A percentile compares a stretch with the other conserved stretches of the same genome.
Conservation (phyloP, 1,284 basidiomycete genomes). For the Ustilago hordei region DNA sequence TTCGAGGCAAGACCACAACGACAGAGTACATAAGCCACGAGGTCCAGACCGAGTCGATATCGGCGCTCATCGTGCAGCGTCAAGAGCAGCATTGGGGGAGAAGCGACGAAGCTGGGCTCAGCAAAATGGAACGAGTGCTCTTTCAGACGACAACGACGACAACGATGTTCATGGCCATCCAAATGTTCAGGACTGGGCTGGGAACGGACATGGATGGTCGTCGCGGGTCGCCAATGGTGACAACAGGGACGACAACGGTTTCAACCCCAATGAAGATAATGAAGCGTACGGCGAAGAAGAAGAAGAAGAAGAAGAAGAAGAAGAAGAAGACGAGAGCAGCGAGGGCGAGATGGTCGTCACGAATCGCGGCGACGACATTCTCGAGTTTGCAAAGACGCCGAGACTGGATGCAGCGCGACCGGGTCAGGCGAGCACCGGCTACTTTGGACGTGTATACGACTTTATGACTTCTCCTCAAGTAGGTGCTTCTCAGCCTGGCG, state of each 20-base stretch:
- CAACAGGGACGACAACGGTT: neutral
- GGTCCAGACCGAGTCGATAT: constrained; percentile 42
- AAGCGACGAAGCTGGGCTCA: constrained; percentile 16
- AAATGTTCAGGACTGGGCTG: neutral
- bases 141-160: neutral
- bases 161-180: neutral
- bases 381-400: constrained; percentile 65
- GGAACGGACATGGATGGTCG: constrained; percentile 2
- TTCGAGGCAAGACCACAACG: constrained; percentile 1
- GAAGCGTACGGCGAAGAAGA: constrained; percentile 31
- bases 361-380: constrained; percentile 60
- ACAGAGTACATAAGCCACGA: neutral
- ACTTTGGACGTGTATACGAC: constrained; percentile 52
- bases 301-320: constrained; percentile 17
- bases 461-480: constrained; percentile 48
- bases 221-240: neutral
- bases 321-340: constrained; percentile 45
- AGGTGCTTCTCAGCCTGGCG: constrained; percentile 23
- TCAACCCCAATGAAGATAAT: constrained; percentile 1
- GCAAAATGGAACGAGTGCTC: neutral
- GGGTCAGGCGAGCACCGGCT: constrained; percentile 37
- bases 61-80: constrained; percentile 43
- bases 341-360: constrained; percentile 66
- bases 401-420: constrained; percentile 41
- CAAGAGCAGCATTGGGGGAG: constrained; percentile 33